phyloP scores from a whole-genome alignment of 2,329 filamentous ascomycete genomes.

The Colletotrichum lupini region DNA sequence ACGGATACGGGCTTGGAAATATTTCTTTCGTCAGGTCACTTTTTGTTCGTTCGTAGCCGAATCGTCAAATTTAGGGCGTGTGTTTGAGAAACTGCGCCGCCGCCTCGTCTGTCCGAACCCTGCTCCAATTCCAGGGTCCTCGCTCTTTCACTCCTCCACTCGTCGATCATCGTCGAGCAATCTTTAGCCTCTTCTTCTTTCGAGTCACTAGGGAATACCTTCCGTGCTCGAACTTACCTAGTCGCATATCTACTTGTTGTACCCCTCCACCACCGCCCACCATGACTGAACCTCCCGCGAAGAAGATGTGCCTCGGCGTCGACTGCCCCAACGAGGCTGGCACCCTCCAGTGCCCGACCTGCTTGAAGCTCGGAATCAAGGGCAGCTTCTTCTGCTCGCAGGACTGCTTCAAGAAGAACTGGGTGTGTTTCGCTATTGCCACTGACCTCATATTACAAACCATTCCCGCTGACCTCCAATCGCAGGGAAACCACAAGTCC shows the following conservation, averaged over 20 bases:
- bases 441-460: not conserved
- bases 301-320: conserved; percentile 80
- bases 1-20: not conserved
- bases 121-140: not conserved
- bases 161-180: not conserved
- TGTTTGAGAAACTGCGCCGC: conserved; percentile 5
- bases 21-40: conserved; percentile 32
- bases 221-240: not conserved
- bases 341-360: conserved; percentile 91
- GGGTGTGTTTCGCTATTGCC: conserved; percentile 72
- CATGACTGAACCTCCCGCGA: conserved; percentile 63
- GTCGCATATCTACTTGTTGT: not conserved
- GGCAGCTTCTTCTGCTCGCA: conserved; percentile 98
- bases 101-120: conserved; percentile 11
- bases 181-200: not conserved
- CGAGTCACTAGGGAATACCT: not conserved
- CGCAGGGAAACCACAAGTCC: conserved; percentile 82
- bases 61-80: conserved; percentile 21
- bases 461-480: conserved; percentile 5
- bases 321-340: conserved; percentile 91
- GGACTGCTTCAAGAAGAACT: conserved; percentile 98
- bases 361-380: conserved; percentile 86
- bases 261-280: conserved; percentile 36
- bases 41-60: conserved; percentile 10
- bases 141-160: not conserved